phyloP scores from a whole-genome alignment of 2,329 filamentous ascomycete genomes.

The Aspergillus latus region DNA sequence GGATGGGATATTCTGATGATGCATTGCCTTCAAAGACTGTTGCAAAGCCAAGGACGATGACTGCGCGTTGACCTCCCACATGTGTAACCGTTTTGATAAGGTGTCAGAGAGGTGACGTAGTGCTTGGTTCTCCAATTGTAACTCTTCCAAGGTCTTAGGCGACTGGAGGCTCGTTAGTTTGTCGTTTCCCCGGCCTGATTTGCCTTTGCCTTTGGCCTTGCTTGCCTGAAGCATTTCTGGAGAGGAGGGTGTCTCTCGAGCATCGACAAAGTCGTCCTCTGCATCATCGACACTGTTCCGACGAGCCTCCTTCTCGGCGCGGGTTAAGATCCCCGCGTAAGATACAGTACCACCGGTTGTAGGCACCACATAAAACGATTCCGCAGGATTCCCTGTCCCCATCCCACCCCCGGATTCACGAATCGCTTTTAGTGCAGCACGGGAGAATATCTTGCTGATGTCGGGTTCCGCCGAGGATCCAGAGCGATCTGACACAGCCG shows the following conservation, averaged over 20 bases:
- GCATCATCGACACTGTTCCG: conserved; percentile 59
- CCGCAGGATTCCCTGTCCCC: conserved; percentile 56
- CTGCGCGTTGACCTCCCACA: conserved; percentile 90
- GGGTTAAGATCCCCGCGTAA: conserved; percentile 81
- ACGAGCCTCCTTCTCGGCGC: conserved; percentile 46
- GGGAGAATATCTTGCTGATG: conserved; percentile 78
- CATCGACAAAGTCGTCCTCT: conserved; percentile 89
- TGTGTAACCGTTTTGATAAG: conserved; percentile 80
- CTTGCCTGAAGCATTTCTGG: conserved; percentile 49
- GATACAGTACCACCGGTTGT: conserved; percentile 87
- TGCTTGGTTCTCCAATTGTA: conserved; percentile 82
- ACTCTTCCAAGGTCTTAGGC: conserved; percentile 76
- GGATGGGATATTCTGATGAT: conserved; percentile 38
- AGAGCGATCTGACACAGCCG: conserved; percentile 41
- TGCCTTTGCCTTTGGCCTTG: conserved; percentile 39
- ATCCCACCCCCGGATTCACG: conserved; percentile 59
- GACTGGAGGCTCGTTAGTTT: conserved; percentile 38
- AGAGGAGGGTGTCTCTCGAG: conserved; percentile 64
- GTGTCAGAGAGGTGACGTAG: conserved; percentile 84
- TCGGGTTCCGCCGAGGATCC: conserved; percentile 63
- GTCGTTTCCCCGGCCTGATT: conserved; percentile 22
- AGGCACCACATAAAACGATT: conserved; percentile 92
- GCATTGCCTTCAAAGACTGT: conserved; percentile 66
- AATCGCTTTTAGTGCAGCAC: conserved; percentile 77
- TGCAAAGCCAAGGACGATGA: conserved; percentile 81